Evolutionary conservation across 768 basidiomycete genomes (phyloP).

Genomic region (Leccinellum albellum): DNA sequence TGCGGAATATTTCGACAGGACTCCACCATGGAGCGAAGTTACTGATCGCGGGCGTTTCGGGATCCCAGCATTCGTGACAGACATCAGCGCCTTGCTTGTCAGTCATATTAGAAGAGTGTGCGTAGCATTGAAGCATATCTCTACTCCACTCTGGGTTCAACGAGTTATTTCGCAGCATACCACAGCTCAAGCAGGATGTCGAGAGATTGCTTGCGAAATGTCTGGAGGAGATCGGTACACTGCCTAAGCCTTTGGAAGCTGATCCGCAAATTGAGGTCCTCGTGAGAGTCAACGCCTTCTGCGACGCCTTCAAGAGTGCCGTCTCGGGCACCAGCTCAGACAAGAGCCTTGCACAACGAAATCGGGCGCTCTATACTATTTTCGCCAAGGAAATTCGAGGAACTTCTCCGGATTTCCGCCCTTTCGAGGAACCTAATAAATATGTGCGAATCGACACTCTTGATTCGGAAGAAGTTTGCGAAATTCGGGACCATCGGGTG

Average conservation of each 20-base stretch:
- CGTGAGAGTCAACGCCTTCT: slow-evolving; percentile 43
- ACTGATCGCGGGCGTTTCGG: slow-evolving; percentile 49
- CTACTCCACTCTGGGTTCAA: slow-evolving; percentile 2
- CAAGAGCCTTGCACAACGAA: slow-evolving; percentile 37
- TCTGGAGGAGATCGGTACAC: slow-evolving; percentile 29
- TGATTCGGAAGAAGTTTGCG: slow-evolving; percentile 2
- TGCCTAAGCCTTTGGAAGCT: slow-evolving; percentile 38
- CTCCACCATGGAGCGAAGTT: slow-evolving; percentile 52
- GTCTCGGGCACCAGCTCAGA: slow-evolving; percentile 33
- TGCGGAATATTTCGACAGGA: slow-evolving; percentile 43
- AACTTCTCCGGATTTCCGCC: slow-evolving; percentile 43
- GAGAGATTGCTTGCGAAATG: slow-evolving; percentile 37
- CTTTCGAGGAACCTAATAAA: slow-evolving; percentile 17
- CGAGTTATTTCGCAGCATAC: slow-evolving; percentile 38
- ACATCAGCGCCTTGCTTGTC: slow-evolving; percentile 51
- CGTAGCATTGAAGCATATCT: slow-evolving; percentile 12
- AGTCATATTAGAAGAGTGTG: slow-evolving; percentile 52
- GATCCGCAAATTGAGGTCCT: slow-evolving; percentile 48
- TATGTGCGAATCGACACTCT: slow-evolving; percentile 9
- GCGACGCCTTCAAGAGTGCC: slow-evolving; percentile 31
- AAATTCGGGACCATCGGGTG: not conserved
- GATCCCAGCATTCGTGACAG: slow-evolving; percentile 45
- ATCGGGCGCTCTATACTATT: slow-evolving; percentile 28
- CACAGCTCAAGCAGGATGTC: slow-evolving; percentile 39
- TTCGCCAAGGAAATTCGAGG: slow-evolving; percentile 35